Evolutionary conservation across 1,139 yeast species (phyloP).

Genomic region (Candida pseudoviswanathii): DNA sequence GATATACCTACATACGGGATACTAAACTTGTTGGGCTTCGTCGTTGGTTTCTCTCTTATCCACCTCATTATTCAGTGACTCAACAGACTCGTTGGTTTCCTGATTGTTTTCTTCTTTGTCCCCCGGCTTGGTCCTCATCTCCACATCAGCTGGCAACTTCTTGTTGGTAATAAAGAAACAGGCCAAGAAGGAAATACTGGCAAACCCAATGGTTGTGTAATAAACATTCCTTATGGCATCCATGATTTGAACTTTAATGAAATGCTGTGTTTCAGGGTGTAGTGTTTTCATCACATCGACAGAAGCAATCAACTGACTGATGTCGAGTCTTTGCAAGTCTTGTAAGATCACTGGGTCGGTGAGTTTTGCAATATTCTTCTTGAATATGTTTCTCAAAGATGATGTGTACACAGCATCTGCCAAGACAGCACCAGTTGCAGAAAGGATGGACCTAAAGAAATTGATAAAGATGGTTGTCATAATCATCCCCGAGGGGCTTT

Average conservation of each 20-base stretch:
- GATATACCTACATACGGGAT: background rate
- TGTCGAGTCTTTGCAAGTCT: conserved; percentile 21
- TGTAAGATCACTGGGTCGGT: conserved; percentile 19
- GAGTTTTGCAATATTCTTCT: conserved; percentile 19
- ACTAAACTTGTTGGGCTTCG: background rate
- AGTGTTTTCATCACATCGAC: conserved; percentile 24
- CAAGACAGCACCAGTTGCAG: conserved; percentile 33
- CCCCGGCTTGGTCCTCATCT: background rate
- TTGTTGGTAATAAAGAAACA: conserved; percentile 30
- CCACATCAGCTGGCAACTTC: conserved; percentile 25
- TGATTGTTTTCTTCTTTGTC: background rate
- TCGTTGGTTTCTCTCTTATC: background rate
- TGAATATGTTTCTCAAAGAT: conserved; percentile 24
- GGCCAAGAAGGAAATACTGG: conserved; percentile 23
- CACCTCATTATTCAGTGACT: background rate
- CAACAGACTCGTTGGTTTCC: background rate
- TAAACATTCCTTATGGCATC: conserved; percentile 33
- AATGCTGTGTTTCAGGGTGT: conserved; percentile 26
- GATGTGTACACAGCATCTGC: conserved; percentile 39
- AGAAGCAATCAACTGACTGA: conserved; percentile 20
- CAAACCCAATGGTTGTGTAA: conserved; percentile 33
- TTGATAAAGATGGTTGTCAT: conserved; percentile 37
- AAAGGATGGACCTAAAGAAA: conserved; percentile 32
- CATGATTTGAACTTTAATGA: conserved; percentile 33
- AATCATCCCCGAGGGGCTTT: conserved; percentile 38